Conservation (phyloP, 2,329 filamentous ascomycete genomes). For the Neopestalotiopsis clavispora region DNA sequence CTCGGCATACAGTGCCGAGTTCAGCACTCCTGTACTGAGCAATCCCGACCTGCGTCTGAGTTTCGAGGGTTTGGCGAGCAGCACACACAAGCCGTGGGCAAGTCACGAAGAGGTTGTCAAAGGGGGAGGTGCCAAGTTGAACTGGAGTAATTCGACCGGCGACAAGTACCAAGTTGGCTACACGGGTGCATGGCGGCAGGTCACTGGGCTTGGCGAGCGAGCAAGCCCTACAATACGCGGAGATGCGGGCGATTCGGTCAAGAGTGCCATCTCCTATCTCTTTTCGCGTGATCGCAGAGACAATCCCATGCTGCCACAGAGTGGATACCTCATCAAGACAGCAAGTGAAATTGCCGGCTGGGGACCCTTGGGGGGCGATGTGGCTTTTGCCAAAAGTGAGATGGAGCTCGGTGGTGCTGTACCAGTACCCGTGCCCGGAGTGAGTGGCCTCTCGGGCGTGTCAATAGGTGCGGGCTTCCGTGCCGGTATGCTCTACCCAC, state of each 20-base stretch:
- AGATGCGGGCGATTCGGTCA: slow-evolving; percentile 90
- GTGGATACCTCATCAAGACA: slow-evolving; percentile 80
- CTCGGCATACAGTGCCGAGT: slow-evolving; percentile 86
- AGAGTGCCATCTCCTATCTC: slow-evolving; percentile 82
- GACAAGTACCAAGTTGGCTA: slow-evolving; percentile 81
- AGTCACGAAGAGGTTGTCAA: slow-evolving; percentile 90
- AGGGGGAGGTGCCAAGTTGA: slow-evolving; percentile 76
- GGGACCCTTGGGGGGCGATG: slow-evolving; percentile 83
- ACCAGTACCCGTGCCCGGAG: slow-evolving; percentile 72
- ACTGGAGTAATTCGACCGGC: slow-evolving; percentile 70
- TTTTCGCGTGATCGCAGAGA: slow-evolving; percentile 83
- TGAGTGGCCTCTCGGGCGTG: slow-evolving; percentile 74
- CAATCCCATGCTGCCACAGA: slow-evolving; percentile 81
- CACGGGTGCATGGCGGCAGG: slow-evolving; percentile 82
- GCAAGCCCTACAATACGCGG: slow-evolving; percentile 82
- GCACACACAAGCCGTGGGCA: slow-evolving; percentile 89
- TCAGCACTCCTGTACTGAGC: slow-evolving; percentile 82
- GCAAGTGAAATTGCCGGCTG: slow-evolving; percentile 85
- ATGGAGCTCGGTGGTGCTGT: slow-evolving; percentile 79
- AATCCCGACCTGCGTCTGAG: slow-evolving; percentile 83
- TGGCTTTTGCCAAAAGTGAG: slow-evolving; percentile 94
- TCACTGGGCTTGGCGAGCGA: slow-evolving; percentile 76
- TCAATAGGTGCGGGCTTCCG: slow-evolving; percentile 84
- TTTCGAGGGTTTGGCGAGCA: slow-evolving; percentile 80
- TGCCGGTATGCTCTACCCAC: slow-evolving; percentile 81